Percentiles rank a stretch among this genome's conserved stretches.
phyloP scores from a whole-genome alignment of 495 filamentous ascomycete genomes.

The Neurospora pannonica region DNA sequence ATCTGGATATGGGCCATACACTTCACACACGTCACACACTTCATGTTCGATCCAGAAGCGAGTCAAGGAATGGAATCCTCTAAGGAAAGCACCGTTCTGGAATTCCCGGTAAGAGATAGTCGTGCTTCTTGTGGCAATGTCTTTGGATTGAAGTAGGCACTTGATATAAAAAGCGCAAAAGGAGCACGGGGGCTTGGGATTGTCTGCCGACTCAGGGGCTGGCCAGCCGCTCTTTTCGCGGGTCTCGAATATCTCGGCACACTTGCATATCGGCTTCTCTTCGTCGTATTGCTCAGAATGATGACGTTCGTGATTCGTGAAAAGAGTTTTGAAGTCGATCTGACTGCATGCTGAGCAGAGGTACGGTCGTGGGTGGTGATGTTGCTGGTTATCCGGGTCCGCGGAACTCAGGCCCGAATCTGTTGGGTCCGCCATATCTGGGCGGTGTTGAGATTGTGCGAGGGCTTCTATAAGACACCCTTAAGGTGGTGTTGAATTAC shows the following conservation, averaged over 20 bases:
- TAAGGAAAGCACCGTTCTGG: rapidly evolving
- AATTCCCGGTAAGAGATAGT: no score
- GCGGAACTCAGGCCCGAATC: not conserved
- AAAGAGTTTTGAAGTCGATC: not conserved
- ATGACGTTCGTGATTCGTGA: not conserved
- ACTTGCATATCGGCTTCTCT: not conserved
- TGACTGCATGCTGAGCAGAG: not conserved
- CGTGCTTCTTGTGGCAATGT: not conserved
- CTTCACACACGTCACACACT: no score
- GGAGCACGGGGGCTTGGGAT: not conserved
- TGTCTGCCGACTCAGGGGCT: not conserved
- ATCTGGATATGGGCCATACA: no score
- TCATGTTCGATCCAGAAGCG: no score
- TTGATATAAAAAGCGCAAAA: not conserved
- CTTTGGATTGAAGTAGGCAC: not conserved
- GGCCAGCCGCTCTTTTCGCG: not conserved
- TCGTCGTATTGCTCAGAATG: no score
- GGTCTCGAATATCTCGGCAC: not conserved
- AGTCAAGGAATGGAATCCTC: not conserved
- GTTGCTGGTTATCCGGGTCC: not conserved
- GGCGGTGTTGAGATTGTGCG: not conserved
- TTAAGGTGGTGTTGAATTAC: not conserved
- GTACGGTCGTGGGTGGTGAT: not conserved
- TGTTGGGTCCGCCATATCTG: not conserved
- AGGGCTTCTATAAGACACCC: not conserved